Conservation (phyloP, 1,284 basidiomycete species). For the Malassezia pachydermatis region DNA sequence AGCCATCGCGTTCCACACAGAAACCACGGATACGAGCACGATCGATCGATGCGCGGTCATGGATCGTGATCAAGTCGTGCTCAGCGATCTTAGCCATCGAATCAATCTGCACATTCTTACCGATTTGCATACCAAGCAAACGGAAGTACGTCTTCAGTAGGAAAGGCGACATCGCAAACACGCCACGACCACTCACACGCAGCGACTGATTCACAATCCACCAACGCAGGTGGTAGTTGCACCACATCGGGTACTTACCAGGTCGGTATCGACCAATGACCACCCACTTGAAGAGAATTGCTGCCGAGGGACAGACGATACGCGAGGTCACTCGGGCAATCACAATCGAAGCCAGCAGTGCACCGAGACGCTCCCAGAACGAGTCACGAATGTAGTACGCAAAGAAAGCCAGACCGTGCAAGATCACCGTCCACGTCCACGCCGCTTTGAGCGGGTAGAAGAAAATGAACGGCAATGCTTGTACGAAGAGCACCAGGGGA, state of each 20-base stretch:
- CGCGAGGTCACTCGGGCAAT: slow-evolving; percentile 45
- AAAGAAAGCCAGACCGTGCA: slow-evolving; percentile 47
- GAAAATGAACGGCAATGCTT: slow-evolving; percentile 42
- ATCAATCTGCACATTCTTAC: slow-evolving; percentile 42
- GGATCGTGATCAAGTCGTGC: slow-evolving; percentile 46
- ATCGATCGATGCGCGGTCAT: slow-evolving; percentile 46
- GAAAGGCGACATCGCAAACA: slow-evolving; percentile 40
- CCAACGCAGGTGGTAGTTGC: slow-evolving; percentile 48
- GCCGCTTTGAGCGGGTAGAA: slow-evolving; percentile 48
- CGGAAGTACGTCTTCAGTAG: slow-evolving; percentile 44
- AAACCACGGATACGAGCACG: slow-evolving; percentile 46
- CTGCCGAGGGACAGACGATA: slow-evolving; percentile 46
- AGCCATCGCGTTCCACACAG: slow-evolving; percentile 47
- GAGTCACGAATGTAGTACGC: slow-evolving; percentile 46
- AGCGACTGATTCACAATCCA: slow-evolving; percentile 49
- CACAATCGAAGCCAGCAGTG: slow-evolving; percentile 40
- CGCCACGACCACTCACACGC: slow-evolving; percentile 43
- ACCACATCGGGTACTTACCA: slow-evolving; percentile 48
- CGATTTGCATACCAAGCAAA: slow-evolving; percentile 45
- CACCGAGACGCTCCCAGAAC: slow-evolving; percentile 47
- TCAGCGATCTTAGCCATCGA: slow-evolving; percentile 40
- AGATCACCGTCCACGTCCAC: slow-evolving; percentile 48
- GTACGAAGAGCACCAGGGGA: slow-evolving; percentile 42
- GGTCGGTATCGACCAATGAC: slow-evolving; percentile 46
- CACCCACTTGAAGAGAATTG: slow-evolving; percentile 48